Conservation (phyloP, 441 rosid genomes). For the Iberis amara region DNA sequence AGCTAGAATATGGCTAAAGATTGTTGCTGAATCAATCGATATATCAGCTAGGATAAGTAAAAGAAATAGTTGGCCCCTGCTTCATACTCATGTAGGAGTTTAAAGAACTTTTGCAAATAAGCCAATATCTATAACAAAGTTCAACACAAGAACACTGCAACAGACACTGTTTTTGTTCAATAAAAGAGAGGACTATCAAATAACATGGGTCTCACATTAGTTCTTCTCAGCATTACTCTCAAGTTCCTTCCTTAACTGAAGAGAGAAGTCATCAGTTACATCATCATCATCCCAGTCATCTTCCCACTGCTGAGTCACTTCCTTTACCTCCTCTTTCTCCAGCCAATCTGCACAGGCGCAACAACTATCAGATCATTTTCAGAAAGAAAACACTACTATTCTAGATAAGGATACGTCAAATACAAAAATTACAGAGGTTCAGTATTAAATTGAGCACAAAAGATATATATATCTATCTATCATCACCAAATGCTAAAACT, state of each 20-base stretch:
- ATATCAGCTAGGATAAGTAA: background rate
- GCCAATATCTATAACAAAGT: background rate
- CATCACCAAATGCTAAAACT: background rate
- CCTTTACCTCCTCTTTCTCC: slow-evolving; percentile 66
- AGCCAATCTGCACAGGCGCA: slow-evolving; percentile 50
- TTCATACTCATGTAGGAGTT: background rate
- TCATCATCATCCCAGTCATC: slow-evolving; percentile 99
- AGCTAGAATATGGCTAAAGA: no score
- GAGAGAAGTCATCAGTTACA: slow-evolving; percentile 81
- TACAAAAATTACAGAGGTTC: background rate
- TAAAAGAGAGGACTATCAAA: background rate
- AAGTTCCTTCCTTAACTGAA: slow-evolving; percentile 71
- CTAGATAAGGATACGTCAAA: background rate
- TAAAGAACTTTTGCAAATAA: background rate
- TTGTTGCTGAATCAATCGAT: no score
- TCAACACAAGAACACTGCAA: background rate
- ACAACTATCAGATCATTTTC: background rate
- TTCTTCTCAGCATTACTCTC: slow-evolving; percentile 49
- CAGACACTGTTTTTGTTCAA: background rate
- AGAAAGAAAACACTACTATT: background rate
- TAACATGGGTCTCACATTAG: slow-evolving; percentile 20
- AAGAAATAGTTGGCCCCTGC: background rate
- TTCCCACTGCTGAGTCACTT: slow-evolving; percentile 80
- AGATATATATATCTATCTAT: no score
- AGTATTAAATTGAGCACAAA: background rate